Conservation (phyloP, 768 basidiomycete species). For the Tulasnella sp. region DNA sequence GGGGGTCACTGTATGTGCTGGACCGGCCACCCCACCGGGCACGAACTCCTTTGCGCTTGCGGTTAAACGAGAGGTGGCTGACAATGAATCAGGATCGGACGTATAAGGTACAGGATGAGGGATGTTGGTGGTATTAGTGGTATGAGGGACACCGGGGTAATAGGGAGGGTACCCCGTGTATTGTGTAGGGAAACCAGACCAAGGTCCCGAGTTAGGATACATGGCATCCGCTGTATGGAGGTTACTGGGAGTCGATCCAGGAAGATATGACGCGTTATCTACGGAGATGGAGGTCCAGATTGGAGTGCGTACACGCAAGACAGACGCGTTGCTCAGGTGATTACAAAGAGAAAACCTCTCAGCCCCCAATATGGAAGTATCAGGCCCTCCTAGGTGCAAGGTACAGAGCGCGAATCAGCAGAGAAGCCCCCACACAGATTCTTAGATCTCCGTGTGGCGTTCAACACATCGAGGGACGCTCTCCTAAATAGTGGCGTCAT, state of each 20-base stretch:
- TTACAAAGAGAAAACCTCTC: not conserved
- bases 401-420: not conserved
- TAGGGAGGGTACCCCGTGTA: not conserved
- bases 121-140: not conserved
- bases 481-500: too few relatives aligned
- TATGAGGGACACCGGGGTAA: not conserved
- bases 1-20: not conserved
- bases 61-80: not conserved
- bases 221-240: not conserved
- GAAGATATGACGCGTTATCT: not conserved
- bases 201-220: not conserved
- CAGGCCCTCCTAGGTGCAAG: not conserved
- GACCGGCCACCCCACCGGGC: not conserved
- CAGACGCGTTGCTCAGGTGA: not conserved
- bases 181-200: not conserved
- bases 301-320: not conserved
- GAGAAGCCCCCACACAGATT: too few relatives aligned
- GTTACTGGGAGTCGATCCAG: not conserved
- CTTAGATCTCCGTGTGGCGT: too few relatives aligned
- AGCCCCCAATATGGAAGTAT: not conserved
- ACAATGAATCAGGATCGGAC: not conserved
- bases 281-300: too few relatives aligned
- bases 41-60: not conserved
- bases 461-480: too few relatives aligned
- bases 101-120: not conserved